Base-by-base conservation (phyloP, 2,329 filamentous ascomycete genomes). In the Penicillium hesseltinei region DNA sequence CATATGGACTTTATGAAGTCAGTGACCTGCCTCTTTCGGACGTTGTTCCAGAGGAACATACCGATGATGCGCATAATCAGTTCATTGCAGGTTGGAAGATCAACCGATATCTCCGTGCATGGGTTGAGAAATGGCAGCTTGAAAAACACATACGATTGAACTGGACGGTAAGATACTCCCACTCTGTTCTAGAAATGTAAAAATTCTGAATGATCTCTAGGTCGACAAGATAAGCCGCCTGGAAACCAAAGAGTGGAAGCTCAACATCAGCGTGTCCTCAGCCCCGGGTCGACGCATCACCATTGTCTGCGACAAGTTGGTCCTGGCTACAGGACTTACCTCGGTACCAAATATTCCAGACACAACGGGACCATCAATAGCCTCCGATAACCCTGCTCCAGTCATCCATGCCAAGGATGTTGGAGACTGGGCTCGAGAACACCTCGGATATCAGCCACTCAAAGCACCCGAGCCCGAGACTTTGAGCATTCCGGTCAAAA, bases 41-140 rank as follows among this genome's bases (percentile, higher is more conserved):
- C 0, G 58, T 62, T 10, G 52, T 64, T 11, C 60, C 63, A 3
- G 51, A 58, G 13, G 55, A 58, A n/a, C n/a, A 50, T n/a, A 33
- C 36, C 8, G 44, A 57, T 11, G 54, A 56, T 3, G 40, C 49
- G 2, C 51, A 44, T 5, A 25, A 58, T 17, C 59, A 59, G n/a
- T 66, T 70, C 31, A 69, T 71, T 44, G 60, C 65, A 1, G 69
- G 67, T 1, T 65, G 64, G 61, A 64, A 68, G 47, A 67, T 71
- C 35, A 65, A 67, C 35, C 59, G 55, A 0, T 70, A 71, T 50
- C 51, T 71, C 9, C 60, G 63, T 52, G 48, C 54, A 15, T 71
- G 69, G 64, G 36, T 53, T 2, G 46, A 56, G 5, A 69, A 69
- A 50, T 69, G 66, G 64, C 52, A 60, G 25, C 54, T 70, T 1